Evolutionary conservation across 2,329 filamentous ascomycete genomes (phyloP).

Genomic region (Amylocarpus encephaloides): DNA sequence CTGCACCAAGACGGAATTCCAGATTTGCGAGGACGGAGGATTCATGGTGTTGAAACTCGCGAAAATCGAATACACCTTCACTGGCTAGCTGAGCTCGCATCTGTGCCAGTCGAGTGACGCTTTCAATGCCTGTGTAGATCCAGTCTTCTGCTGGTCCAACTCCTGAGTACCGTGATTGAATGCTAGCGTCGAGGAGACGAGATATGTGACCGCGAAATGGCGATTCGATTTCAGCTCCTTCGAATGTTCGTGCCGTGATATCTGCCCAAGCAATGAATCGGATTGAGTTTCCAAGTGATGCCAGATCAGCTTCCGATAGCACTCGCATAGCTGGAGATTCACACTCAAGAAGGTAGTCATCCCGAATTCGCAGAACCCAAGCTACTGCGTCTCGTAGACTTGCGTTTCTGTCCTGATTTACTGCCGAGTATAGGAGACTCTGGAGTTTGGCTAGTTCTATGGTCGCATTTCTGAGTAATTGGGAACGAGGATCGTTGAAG

Average conservation of each 20-base stretch:
- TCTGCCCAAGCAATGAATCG: constrained; percentile 4
- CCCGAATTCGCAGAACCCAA: constrained; percentile 2
- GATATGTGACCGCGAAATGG: constrained; percentile 6
- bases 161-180: neutral
- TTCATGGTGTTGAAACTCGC: constrained; percentile 7
- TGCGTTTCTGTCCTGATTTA: neutral
- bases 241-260: constrained; percentile 6
- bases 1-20: neutral
- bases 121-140: constrained; percentile 8
- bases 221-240: constrained; percentile 2
- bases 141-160: constrained; percentile 3
- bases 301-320: constrained; percentile 1
- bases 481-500: neutral
- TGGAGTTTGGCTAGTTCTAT: neutral
- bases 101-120: constrained; percentile 7
- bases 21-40: constrained; percentile 2
- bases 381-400: constrained; percentile 1
- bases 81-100: constrained; percentile 1
- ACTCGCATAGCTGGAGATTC: neutral
- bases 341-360: constrained; percentile 3
- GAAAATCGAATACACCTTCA: constrained; percentile 1
- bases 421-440: neutral
- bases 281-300: constrained; percentile 5
- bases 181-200: neutral
- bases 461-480: neutral